These are phyloP conservation scores for Musa beccarii DNA, from an alignment of 176 grass and related monocot genomes.

Conservation along the genomic window DNA sequence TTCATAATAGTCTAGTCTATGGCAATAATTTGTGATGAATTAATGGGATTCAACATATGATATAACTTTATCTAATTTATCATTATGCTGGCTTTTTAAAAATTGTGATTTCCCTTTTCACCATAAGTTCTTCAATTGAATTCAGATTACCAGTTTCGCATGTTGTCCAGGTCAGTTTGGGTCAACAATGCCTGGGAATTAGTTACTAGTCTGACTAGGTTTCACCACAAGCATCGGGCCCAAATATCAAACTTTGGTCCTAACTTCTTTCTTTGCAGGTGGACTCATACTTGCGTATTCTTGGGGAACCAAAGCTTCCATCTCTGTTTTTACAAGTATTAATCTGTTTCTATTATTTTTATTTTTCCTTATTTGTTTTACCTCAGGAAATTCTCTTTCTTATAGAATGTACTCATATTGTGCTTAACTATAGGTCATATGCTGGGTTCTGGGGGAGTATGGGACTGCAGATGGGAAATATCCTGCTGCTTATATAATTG, in stretches of 20 bases:
- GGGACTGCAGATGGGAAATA: slow-evolving; percentile 87
- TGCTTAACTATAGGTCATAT: slow-evolving; percentile 66
- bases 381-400: background rate
- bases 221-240: background rate
- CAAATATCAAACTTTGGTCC: background rate
- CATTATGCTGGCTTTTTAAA: too few relatives aligned
- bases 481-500: slow-evolving; percentile 80
- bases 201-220: background rate
- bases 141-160: too few relatives aligned
- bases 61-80: too few relatives aligned
- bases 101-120: too few relatives aligned
- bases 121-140: too few relatives aligned
- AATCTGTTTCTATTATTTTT: slow-evolving; percentile 3
- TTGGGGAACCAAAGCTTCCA: slow-evolving; percentile 93
- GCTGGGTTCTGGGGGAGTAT: slow-evolving; percentile 99
- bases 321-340: slow-evolving; percentile 94
- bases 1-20: too few relatives aligned
- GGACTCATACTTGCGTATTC: slow-evolving; percentile 84
- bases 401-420: background rate
- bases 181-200: too few relatives aligned
- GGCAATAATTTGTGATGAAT: too few relatives aligned
- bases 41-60: too few relatives aligned
- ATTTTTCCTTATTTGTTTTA: background rate
- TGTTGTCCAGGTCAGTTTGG: too few relatives aligned
- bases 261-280: slow-evolving; percentile 50